A percentile compares a stretch with the other conserved stretches of the same genome.
Conservation (phyloP, 805 yeast genomes). For the Candida saitoana region DNA sequence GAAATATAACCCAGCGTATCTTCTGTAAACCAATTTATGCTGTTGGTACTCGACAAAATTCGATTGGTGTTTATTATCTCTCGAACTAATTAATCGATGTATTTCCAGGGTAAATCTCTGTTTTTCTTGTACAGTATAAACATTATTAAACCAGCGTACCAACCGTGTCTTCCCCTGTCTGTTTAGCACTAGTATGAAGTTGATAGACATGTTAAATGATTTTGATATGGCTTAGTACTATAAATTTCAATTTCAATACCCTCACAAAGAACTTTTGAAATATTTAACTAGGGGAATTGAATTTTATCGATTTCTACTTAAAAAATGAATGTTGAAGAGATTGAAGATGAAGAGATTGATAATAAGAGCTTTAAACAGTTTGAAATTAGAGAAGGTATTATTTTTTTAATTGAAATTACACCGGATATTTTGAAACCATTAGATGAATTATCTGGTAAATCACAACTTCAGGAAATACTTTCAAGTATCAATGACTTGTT, state of each 20-base stretch:
- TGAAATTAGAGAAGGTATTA: slow-evolving; percentile 59
- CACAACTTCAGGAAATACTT: slow-evolving; percentile 51
- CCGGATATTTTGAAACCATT: slow-evolving; percentile 39
- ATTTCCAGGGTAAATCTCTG: slow-evolving; percentile 52
- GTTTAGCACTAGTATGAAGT: slow-evolving; percentile 77
- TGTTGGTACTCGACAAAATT: slow-evolving; percentile 65
- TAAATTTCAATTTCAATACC: too few species aligned
- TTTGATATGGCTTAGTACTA: too few species aligned
- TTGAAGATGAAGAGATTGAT: slow-evolving; percentile 10
- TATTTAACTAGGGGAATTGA: too few species aligned
- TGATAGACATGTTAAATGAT: slow-evolving; percentile 59
- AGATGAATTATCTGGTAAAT: slow-evolving; percentile 30
- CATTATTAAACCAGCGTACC: slow-evolving; percentile 64
- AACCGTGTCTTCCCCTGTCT: slow-evolving; percentile 91
- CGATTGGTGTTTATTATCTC: slow-evolving; percentile 73
- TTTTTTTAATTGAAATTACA: slow-evolving; percentile 60
- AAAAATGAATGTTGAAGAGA: slow-evolving; percentile 2
- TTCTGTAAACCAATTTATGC: slow-evolving; percentile 70
- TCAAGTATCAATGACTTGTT: slow-evolving; percentile 58
- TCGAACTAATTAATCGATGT: slow-evolving; percentile 71
- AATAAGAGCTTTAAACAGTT: slow-evolving; percentile 27
- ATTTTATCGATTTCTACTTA: too few species aligned
- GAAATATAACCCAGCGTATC: slow-evolving; percentile 91
- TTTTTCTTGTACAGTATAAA: slow-evolving; percentile 27
- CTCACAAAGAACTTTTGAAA: too few species aligned